phyloP scores from a whole-genome alignment of 768 basidiomycete species.

The Podaxis sp. region DNA sequence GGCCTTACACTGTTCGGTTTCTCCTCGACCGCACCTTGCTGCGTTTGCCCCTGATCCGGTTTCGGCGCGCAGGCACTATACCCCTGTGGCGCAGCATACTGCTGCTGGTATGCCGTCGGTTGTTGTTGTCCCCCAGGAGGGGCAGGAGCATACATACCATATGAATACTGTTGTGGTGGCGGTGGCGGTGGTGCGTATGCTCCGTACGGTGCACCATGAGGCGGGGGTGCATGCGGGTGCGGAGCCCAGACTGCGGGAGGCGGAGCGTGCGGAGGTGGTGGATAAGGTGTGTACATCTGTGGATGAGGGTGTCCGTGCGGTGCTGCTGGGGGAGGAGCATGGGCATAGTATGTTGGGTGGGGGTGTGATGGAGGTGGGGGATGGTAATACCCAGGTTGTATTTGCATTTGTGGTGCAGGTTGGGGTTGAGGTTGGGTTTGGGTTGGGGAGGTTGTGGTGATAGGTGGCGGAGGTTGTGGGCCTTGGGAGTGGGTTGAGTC shows the following conservation, averaged over 20 bases:
- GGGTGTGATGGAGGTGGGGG: conserved; percentile 10
- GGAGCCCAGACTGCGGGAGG: conserved; percentile 15
- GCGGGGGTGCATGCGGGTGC: background rate
- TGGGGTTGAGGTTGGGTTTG: conserved; percentile 2
- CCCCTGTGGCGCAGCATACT: background rate
- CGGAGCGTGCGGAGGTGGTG: conserved; percentile 29
- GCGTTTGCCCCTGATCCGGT: background rate
- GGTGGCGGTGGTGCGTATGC: conserved; percentile 7
- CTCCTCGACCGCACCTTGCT: background rate
- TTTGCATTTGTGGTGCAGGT: background rate
- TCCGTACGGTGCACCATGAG: background rate
- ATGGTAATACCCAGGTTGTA: conserved; percentile 8
- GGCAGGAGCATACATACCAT: conserved; percentile 1
- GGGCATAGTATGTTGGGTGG: background rate
- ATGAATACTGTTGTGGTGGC: conserved; percentile 11
- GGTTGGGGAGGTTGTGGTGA: background rate
- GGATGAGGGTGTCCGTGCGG: conserved; percentile 14
- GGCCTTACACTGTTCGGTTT: background rate
- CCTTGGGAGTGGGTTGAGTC: conserved; percentile 1
- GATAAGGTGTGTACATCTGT: conserved; percentile 27
- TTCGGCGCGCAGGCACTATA: background rate
- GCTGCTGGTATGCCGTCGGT: background rate
- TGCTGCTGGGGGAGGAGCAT: background rate
- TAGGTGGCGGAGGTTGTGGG: background rate
- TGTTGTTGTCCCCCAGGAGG: background rate